Percentiles rank a stretch among this genome's conserved stretches.
Conservation (phyloP, 352 stramenopile genomes). For the Phytophthora ohioensis region DNA sequence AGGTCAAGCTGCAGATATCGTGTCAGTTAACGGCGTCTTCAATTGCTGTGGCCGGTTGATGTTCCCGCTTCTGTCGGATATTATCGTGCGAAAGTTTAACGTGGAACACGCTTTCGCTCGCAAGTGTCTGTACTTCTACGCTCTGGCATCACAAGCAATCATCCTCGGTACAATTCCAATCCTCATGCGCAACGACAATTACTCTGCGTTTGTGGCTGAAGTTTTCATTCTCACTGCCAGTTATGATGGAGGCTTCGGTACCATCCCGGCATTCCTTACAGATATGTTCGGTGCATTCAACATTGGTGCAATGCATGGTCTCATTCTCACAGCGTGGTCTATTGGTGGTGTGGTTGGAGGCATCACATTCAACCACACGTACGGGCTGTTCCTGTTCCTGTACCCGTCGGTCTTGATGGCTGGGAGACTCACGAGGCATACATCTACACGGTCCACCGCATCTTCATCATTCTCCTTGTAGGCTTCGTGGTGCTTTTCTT, state of each 20-base stretch:
- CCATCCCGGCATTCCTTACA: conserved; percentile 76
- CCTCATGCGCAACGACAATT: conserved; percentile 65
- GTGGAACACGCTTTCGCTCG: conserved; percentile 52
- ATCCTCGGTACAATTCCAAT: conserved; percentile 73
- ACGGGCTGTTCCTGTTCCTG: too few relatives aligned
- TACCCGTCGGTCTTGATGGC: too few relatives aligned
- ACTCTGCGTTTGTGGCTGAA: conserved; percentile 60
- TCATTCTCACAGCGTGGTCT: conserved; percentile 81
- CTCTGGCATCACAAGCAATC: conserved; percentile 62
- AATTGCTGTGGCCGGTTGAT: conserved; percentile 56
- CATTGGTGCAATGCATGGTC: conserved; percentile 80
- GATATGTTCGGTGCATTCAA: conserved; percentile 89
- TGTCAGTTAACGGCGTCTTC: conserved; percentile 65
- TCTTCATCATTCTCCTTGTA: conserved; percentile 66
- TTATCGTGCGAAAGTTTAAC: conserved; percentile 47
- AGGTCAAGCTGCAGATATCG: conserved; percentile 44
- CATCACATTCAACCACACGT: conserved; percentile 76
- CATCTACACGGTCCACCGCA: conserved; percentile 70
- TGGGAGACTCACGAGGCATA: conserved; percentile 61
- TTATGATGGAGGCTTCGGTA: conserved; percentile 79
- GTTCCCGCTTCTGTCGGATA: conserved; percentile 53
- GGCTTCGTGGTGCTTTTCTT: conserved; percentile 66
- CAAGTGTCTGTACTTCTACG: conserved; percentile 71
- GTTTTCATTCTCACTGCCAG: conserved; percentile 76
- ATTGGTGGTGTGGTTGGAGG: conserved; percentile 77